phyloP scores from a whole-genome alignment of 2,329 filamentous ascomycete genomes.

The Neurospora sp. region DNA sequence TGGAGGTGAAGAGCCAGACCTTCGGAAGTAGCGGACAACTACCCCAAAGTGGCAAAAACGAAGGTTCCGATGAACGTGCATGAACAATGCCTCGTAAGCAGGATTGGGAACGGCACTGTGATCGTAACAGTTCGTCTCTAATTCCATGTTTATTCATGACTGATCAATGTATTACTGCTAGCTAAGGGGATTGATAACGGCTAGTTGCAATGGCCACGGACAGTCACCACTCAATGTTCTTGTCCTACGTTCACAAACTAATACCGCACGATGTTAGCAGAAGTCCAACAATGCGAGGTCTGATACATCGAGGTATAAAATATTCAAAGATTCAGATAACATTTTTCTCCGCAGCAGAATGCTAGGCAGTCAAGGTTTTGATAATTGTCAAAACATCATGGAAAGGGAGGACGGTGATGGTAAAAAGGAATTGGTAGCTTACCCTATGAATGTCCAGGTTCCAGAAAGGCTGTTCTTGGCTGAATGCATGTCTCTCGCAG shows the following conservation, averaged over 20 bases:
- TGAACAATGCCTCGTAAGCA: not conserved
- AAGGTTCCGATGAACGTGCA: not conserved
- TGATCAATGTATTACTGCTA: not conserved
- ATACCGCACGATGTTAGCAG: not conserved
- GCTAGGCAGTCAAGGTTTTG: conserved; percentile 22
- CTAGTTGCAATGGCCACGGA: not conserved
- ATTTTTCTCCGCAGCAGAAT: conserved; percentile 14
- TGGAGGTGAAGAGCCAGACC: not conserved
- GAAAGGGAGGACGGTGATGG: not conserved
- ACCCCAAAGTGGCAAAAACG: not conserved
- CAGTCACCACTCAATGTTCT: not conserved
- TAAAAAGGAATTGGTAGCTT: not conserved
- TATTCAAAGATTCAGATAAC: not conserved
- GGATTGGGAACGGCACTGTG: not conserved
- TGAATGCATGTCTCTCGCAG: not conserved
- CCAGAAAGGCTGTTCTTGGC: not conserved
- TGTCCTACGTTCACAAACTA: not conserved
- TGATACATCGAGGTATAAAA: not conserved
- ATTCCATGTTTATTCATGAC: not conserved
- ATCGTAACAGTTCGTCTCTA: not conserved
- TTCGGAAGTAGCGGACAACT: not conserved
- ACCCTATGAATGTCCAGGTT: conserved; percentile 1
- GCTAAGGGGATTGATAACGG: not conserved
- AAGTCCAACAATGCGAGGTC: not conserved
- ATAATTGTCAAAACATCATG: conserved; percentile 16